phyloP scores from a whole-genome alignment of 1,139 yeast species.

The Pichia sp. region DNA sequence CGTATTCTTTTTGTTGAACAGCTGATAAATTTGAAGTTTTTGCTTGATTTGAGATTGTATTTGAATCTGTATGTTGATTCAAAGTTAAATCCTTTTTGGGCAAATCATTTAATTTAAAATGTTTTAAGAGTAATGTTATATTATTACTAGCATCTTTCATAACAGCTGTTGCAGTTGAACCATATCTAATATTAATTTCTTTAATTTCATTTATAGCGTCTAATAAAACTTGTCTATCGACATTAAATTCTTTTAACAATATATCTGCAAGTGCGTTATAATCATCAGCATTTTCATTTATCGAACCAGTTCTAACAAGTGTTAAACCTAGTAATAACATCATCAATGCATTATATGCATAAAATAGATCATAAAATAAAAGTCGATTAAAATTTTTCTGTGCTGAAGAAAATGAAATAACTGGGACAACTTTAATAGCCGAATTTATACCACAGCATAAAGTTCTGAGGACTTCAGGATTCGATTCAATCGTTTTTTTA shows the following conservation, averaged over 20 bases:
- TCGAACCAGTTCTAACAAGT: conserved; percentile 19
- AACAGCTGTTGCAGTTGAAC: conserved; percentile 10
- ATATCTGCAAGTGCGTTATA: conserved; percentile 10
- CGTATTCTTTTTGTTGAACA: background rate
- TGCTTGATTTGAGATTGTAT: too few relatives aligned
- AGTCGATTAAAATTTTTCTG: conserved; percentile 30
- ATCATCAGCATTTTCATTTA: conserved; percentile 1
- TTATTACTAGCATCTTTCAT: conserved; percentile 18
- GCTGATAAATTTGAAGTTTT: background rate
- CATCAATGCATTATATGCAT: conserved; percentile 32
- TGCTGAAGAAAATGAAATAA: conserved; percentile 23
- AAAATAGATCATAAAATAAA: conserved; percentile 31
- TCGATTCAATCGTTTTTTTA: conserved; percentile 23
- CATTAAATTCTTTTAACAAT: conserved; percentile 19
- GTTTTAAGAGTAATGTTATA: conserved; percentile 13
- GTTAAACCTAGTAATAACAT: conserved; percentile 30
- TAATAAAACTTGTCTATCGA: conserved; percentile 25
- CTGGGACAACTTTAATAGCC: conserved; percentile 27
- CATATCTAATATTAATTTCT: conserved; percentile 10
- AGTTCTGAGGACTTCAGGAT: conserved; percentile 28
- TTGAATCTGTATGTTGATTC: too few relatives aligned
- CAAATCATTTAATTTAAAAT: conserved; percentile 13
- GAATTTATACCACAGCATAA: conserved; percentile 31
- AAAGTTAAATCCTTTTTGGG: background rate
- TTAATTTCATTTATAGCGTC: conserved; percentile 27